A percentile compares a stretch with the other conserved stretches of the same genome.
phyloP scores from a whole-genome alignment of 192 early-diverging fungal genomes.

The Coemansia sp. region DNA sequence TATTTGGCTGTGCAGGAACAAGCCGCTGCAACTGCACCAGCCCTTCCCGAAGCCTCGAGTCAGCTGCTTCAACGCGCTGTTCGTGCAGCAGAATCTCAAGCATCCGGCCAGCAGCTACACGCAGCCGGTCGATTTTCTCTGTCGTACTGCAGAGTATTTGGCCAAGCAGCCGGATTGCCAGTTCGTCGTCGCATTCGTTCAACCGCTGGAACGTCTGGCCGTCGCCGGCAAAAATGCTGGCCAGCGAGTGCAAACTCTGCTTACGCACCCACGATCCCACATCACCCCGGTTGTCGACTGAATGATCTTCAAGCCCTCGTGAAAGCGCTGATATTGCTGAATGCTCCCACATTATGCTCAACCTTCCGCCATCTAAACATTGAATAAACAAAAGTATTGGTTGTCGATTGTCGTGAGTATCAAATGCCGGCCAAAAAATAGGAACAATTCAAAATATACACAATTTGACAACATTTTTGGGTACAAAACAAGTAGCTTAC shows the following conservation, averaged over 20 bases:
- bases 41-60: background rate
- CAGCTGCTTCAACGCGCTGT: slow-evolving; percentile 4
- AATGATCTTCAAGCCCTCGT: slow-evolving; percentile 78
- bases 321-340: slow-evolving; percentile 56
- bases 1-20: slow-evolving; percentile 6
- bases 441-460: background rate
- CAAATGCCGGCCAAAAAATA: background rate
- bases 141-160: slow-evolving; percentile 71
- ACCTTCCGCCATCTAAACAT: slow-evolving; percentile 1
- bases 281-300: slow-evolving; percentile 88
- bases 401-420: background rate
- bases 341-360: slow-evolving; percentile 6
- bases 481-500: slow-evolving; percentile 8
- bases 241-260: slow-evolving; percentile 63
- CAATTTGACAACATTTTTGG: background rate
- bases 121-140: slow-evolving; percentile 90
- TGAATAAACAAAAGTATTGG: background rate
- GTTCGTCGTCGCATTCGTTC: slow-evolving; percentile 20
- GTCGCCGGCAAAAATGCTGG: slow-evolving; percentile 46
- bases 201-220: background rate
- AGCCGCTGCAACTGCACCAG: slow-evolving; percentile 16
- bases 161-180: slow-evolving; percentile 42
- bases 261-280: slow-evolving; percentile 93
- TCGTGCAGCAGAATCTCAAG: slow-evolving; percentile 50
- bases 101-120: slow-evolving; percentile 68